Conservation (phyloP, 495 filamentous ascomycete species). For the Pyrenula aspistea region DNA sequence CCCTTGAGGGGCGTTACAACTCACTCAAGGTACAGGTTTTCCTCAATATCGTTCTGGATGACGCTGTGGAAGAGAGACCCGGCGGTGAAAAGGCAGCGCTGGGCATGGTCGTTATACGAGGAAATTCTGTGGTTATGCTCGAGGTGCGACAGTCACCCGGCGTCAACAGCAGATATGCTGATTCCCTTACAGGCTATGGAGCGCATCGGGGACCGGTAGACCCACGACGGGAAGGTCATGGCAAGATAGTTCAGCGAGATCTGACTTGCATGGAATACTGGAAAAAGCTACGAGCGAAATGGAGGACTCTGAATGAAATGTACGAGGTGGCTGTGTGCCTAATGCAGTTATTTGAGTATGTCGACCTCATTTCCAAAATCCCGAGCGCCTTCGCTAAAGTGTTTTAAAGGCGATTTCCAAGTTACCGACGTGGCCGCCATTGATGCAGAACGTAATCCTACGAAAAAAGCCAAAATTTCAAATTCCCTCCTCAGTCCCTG, state of each 20-base stretch:
- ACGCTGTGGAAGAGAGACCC: constrained; percentile 90
- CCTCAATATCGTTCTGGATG: constrained; percentile 95
- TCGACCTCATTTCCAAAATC: background rate
- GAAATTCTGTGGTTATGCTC: constrained; percentile 93
- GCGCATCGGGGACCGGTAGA: constrained; percentile 12
- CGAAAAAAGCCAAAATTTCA: background rate
- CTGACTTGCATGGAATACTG: too few species aligned
- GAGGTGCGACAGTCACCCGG: constrained; percentile 41
- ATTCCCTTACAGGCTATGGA: constrained; percentile 39
- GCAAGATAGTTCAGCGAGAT: too few species aligned
- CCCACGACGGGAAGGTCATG: too few species aligned
- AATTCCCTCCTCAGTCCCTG: background rate
- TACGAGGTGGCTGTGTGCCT: too few species aligned
- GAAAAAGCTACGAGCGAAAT: too few species aligned
- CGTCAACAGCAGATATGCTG: constrained; percentile 8
- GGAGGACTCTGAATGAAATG: too few species aligned
- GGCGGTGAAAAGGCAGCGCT: constrained; percentile 84
- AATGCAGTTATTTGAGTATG: background rate
- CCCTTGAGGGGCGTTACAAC: too few species aligned
- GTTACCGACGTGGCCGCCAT: too few species aligned
- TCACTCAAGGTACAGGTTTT: constrained; percentile 56
- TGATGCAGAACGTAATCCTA: too few species aligned
- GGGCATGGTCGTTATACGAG: constrained; percentile 90
- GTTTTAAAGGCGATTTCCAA: too few species aligned
- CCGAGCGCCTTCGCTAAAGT: background rate